Percentiles rank a stretch among this genome's conserved stretches.
Conservation (phyloP, 2,329 filamentous ascomycete genomes). For the Trematosphaeria pertusa region DNA sequence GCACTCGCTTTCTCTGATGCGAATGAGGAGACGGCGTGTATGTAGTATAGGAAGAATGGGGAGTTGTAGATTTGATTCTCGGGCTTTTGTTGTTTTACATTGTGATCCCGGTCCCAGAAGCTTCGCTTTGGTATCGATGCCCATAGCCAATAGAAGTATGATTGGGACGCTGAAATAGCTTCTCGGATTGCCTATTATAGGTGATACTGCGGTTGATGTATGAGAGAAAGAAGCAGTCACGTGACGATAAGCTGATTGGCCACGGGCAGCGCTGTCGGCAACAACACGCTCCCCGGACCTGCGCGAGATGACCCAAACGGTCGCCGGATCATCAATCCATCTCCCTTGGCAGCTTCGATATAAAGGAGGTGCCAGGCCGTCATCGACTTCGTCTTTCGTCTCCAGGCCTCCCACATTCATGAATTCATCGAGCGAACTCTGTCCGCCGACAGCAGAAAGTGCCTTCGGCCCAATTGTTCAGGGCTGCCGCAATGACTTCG, state of each 20-base stretch:
- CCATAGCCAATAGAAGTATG: too few relatives aligned
- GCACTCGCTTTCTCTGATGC: too few relatives aligned
- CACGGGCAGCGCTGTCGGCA: background rate
- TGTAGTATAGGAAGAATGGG: too few relatives aligned
- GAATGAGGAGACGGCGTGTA: too few relatives aligned
- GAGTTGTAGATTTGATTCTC: too few relatives aligned
- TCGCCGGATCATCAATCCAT: background rate
- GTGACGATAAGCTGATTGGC: background rate
- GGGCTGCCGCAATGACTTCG: conserved; percentile 59
- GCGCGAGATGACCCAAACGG: background rate
- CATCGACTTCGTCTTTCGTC: background rate
- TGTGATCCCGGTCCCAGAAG: background rate
- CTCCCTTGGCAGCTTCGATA: background rate
- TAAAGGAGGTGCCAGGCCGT: background rate
- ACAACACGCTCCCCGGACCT: background rate
- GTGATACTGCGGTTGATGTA: background rate
- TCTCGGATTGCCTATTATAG: background rate
- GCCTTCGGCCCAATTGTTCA: conserved; percentile 54
- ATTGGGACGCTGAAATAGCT: too few relatives aligned
- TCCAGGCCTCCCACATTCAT: background rate
- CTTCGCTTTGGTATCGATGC: background rate
- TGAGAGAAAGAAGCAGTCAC: background rate
- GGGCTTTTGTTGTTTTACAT: background rate
- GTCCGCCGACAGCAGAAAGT: conserved; percentile 6
- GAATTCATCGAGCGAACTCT: background rate